Base-by-base conservation (phyloP, 1,284 basidiomycete genomes). In the Ustanciosporium gigantosporum region DNA sequence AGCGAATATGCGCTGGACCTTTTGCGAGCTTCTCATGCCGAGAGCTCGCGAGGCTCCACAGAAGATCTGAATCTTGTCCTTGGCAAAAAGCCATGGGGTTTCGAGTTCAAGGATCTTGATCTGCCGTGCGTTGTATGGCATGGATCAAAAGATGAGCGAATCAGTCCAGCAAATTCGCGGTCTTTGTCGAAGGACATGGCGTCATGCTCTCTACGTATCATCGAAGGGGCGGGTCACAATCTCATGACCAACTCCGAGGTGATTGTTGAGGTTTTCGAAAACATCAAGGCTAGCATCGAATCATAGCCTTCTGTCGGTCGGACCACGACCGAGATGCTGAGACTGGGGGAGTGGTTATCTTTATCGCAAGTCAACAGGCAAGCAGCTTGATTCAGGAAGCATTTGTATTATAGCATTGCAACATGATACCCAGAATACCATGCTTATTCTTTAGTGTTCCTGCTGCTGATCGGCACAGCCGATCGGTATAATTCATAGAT, bases 1-100 rank as follows among this genome's bases (percentile, higher is more conserved):
- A 49, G 41, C 29, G 68, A 59, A 19, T 76, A 82, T 17, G 79
- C 79, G 3, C 78, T 89, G 55, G 91, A 91, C 1, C 82, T 98
- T 25, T 86, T 94, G 41, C 89, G 90, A 34, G 94, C 94, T 0
- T 94, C 91, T 4, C 93, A 96, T 75, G 88, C 92, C 2, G 94
- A 97, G 77, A 91, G 90, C 15, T 84, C 91, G 16, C 87, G 87
- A 57, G 94, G 94, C 32, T 89, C 88, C 1, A 91, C 94, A 57
- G 85, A 87, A 36, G 94, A 98, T 79, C 84, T 98, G 7, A 78
- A 96, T 49, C 87, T 90, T 68, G 91, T 97, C 72, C 82, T 96
- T 25, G 90, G 92, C 62, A 88, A 56, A 22, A 85, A 85, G 64
- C 86, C 89, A 0, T 90, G 89, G 88, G 81, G 80, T 0, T 82